Conservation (phyloP, 2,329 filamentous ascomycete genomes). For the Amphichorda felina region DNA sequence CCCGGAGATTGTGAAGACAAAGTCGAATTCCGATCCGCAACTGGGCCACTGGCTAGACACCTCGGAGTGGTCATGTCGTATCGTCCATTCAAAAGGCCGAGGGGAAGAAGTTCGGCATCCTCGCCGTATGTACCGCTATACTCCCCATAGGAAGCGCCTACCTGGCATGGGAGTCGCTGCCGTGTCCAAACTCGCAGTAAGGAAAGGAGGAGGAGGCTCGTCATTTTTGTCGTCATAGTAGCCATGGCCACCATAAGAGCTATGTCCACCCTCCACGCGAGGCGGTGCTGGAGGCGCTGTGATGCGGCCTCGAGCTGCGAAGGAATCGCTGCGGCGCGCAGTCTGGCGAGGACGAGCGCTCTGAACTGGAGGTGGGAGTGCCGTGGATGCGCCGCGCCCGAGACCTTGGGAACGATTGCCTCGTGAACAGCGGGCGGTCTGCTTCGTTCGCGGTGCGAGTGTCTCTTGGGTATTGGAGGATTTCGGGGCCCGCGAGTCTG, state of each 20-base stretch:
- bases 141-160: no score
- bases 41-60: constrained; percentile 13
- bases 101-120: constrained; percentile 9
- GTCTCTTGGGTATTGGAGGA: no score
- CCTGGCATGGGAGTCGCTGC: no score
- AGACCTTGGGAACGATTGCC: background rate
- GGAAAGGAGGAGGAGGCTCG: constrained; percentile 9
- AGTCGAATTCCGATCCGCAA: constrained; percentile 11
- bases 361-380: no score
- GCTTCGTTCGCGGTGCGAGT: background rate
- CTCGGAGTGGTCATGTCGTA: constrained; percentile 23
- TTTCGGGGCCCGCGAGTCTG: background rate
- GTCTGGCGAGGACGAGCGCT: no score
- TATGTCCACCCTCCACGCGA: no score
- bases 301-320: background rate
- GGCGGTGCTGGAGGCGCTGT: background rate
- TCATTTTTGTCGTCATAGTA: background rate
- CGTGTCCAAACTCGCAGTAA: no score
- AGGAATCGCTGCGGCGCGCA: background rate
- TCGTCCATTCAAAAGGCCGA: constrained; percentile 30
- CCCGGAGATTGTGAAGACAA: constrained; percentile 25
- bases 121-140: no score
- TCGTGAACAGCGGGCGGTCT: background rate
- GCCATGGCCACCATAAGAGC: background rate
- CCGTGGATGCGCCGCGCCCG: background rate